A percentile compares a stretch with the other conserved stretches of the same genome.
Conservation (phyloP, 176 grass and related monocot genomes). For the Guadua angustifolia region DNA sequence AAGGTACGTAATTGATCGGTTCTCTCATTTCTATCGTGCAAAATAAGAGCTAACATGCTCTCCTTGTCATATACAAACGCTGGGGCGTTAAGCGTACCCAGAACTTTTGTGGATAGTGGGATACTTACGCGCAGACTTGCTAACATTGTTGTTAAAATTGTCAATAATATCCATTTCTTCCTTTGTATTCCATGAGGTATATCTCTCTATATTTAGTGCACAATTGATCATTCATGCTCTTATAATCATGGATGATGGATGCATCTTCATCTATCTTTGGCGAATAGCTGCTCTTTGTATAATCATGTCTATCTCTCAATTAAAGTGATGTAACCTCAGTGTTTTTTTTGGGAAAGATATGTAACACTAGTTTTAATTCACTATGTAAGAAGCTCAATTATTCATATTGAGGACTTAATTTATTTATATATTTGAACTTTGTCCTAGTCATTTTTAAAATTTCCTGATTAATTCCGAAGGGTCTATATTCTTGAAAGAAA, state of each 20-base stretch:
- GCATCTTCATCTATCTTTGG: background rate
- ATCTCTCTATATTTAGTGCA: conserved; percentile 1
- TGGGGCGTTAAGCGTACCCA: conserved; percentile 20
- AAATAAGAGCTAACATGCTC: conserved; percentile 39
- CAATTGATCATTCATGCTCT: background rate
- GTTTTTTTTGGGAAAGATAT: too few relatives aligned
- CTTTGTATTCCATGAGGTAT: background rate
- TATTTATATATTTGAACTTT: too few relatives aligned
- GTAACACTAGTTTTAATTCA: too few relatives aligned
- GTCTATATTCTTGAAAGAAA: too few relatives aligned
- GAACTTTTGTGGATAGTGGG: conserved; percentile 31
- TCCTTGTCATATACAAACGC: conserved; percentile 30
- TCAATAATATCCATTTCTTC: conserved; percentile 27
- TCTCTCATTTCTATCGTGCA: conserved; percentile 28
- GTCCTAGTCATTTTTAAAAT: too few relatives aligned
- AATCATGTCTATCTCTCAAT: background rate
- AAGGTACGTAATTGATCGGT: conserved; percentile 47
- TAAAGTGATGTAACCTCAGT: background rate
- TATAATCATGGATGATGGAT: background rate
- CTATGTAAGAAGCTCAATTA: too few relatives aligned
- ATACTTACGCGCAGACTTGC: conserved; percentile 25
- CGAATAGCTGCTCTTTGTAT: background rate
- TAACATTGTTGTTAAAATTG: conserved; percentile 49
- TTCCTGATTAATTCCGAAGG: too few relatives aligned
- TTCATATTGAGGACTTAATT: too few relatives aligned